Evolutionary conservation across 2,329 filamentous ascomycete species (phyloP), one percentile per base, ranked within the genome.

Genomic region (Ophiostoma populinum): DNA sequence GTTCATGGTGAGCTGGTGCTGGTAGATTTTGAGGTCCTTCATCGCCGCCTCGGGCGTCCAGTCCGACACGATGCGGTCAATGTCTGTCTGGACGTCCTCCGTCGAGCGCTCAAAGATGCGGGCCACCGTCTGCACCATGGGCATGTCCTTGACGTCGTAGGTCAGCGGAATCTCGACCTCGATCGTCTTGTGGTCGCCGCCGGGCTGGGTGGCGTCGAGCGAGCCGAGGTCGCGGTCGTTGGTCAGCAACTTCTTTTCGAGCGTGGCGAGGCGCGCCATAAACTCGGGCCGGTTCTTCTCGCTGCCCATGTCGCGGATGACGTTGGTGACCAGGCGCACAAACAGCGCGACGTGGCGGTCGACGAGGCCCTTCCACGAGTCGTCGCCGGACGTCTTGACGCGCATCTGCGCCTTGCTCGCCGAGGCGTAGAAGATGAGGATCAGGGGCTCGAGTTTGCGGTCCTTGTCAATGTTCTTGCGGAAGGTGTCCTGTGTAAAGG

Each of bases 121-220:
- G 34, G 79, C 80, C 18, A 98, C 86, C 24, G 78, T 70, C 52
- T 90, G 78, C 19, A 93, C 90, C 57, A 94, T 69, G 24, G 77
- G 77, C 90, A 98, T 98, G 51, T 98, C 90, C 56, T 90, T 93
- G 51, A 95, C 78, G 54, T 94, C 82, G 54, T 93, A 82, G 49
- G 75, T 90, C 39, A 92, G 61, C 9, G 87, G 85, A 3, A 85
- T 71, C 38, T 80, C 67, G 16, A 87, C 80, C 53, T 94, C 87
- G 43, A 90, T 67, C 7, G 77, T 80, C 32, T 70, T 70, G 24
- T 73, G 73, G 65, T 46, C 62, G 31, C 65, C 63, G n/a, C 20
- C 20, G 36, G 68, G 64, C 47, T 70, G 67, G 32, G 64, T 64
- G 32, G 67, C 64, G 45, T 68, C 65, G 13, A 75, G 65, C 31